phyloP scores from a whole-genome alignment of 768 basidiomycete genomes.

The Calocybe cyanea region DNA sequence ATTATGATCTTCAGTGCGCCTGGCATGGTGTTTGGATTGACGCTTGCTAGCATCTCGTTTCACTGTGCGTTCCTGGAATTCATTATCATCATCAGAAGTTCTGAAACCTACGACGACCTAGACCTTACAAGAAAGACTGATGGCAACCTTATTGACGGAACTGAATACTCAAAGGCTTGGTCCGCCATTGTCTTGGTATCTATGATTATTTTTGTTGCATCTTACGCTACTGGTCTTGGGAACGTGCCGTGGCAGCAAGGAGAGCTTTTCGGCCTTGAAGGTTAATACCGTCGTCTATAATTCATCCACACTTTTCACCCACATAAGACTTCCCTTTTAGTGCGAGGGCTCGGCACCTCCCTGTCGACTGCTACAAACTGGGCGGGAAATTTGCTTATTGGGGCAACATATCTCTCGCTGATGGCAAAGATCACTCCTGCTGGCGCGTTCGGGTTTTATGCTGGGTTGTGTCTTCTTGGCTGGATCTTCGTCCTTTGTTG shows the following conservation, averaged over 20 bases:
- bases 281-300: conserved; percentile 54
- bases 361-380: conserved; percentile 77
- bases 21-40: conserved; percentile 18
- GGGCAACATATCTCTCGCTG: conserved; percentile 75
- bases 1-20: conserved; percentile 20
- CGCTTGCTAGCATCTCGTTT: conserved; percentile 18
- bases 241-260: conserved; percentile 89
- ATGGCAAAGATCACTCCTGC: conserved; percentile 72
- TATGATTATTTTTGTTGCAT: conserved; percentile 83
- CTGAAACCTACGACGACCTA: not conserved
- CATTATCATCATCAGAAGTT: not conserved
- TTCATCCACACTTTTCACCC: not conserved
- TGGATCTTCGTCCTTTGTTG: conserved; percentile 65
- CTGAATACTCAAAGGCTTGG: conserved; percentile 42
- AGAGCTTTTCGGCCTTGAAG: conserved; percentile 76
- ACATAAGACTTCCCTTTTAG: conserved; percentile 24
- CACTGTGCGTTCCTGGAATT: conserved; percentile 8
- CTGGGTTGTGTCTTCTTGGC: conserved; percentile 65
- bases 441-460: conserved; percentile 77
- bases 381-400: conserved; percentile 72
- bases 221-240: conserved; percentile 76
- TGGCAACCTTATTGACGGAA: conserved; percentile 55
- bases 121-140: conserved; percentile 36
- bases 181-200: conserved; percentile 66
- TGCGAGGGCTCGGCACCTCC: conserved; percentile 75